Evolutionary conservation across 306 rosid species (phyloP).

Genomic region (Vachellia pachyceras): DNA sequence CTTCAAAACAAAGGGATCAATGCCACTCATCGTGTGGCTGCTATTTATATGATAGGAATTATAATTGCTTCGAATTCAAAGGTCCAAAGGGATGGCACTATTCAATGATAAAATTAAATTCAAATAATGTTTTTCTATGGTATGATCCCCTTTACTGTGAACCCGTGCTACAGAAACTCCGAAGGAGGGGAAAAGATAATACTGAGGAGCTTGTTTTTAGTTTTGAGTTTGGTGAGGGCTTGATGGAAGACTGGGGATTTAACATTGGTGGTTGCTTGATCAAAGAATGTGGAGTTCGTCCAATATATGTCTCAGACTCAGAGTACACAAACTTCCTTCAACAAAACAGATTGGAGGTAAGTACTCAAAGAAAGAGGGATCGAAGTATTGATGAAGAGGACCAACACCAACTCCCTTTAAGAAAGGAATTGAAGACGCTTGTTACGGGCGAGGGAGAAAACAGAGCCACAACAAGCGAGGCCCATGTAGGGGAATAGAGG

Average conservation of each 20-base stretch:
- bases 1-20: not conserved
- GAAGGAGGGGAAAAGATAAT: not conserved
- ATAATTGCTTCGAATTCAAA: too few relatives aligned
- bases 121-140: not conserved
- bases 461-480: too few relatives aligned
- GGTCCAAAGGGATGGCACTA: not conserved
- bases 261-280: not conserved
- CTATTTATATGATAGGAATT: too few relatives aligned
- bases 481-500: too few relatives aligned
- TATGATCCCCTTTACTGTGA: not conserved
- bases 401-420: too few relatives aligned
- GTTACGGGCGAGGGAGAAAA: too few relatives aligned
- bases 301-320: not conserved
- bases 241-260: not conserved
- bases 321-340: not conserved
- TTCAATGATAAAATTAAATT: not conserved
- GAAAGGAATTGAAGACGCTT: too few relatives aligned
- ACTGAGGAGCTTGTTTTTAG: not conserved
- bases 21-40: not conserved
- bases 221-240: not conserved
- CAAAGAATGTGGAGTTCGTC: not conserved
- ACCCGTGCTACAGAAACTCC: not conserved
- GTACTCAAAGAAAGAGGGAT: too few relatives aligned
- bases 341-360: not conserved
- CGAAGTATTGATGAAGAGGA: too few relatives aligned